Conservation (phyloP, 2,329 filamentous ascomycete species). For the Trichophyton simii region DNA sequence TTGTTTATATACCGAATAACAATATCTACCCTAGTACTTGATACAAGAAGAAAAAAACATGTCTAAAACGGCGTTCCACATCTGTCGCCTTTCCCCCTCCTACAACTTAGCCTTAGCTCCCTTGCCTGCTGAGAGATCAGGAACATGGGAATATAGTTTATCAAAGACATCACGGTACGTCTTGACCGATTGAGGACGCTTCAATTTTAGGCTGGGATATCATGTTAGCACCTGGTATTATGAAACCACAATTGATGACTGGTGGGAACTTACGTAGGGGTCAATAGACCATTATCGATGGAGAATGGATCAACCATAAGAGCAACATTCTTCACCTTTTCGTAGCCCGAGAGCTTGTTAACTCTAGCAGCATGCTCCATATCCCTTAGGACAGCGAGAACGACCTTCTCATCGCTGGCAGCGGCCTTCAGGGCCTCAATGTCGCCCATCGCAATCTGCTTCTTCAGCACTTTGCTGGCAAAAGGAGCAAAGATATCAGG, state of each 20-base stretch:
- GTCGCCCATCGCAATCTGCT: constrained; percentile 52
- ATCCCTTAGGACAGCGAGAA: constrained; percentile 62
- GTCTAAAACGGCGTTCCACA: background rate
- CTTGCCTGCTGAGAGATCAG: constrained; percentile 21
- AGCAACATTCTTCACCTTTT: constrained; percentile 62
- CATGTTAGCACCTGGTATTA: constrained; percentile 4
- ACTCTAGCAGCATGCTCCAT: constrained; percentile 66
- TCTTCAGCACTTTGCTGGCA: constrained; percentile 62
- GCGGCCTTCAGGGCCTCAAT: constrained; percentile 54
- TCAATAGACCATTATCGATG: constrained; percentile 73
- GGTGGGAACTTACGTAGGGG: constrained; percentile 34
- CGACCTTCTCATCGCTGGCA: constrained; percentile 55
- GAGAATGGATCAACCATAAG: constrained; percentile 81
- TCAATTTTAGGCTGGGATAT: constrained; percentile 51
- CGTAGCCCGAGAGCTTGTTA: constrained; percentile 84
- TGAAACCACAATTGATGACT: background rate
- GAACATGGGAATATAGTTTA: constrained; percentile 47
- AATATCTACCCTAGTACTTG: background rate
- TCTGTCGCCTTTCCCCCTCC: constrained; percentile 4
- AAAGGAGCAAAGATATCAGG: constrained; percentile 72
- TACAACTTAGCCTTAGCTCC: constrained; percentile 30
- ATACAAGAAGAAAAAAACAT: background rate
- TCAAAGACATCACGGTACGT: constrained; percentile 46
- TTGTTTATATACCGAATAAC: background rate
- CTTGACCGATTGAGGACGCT: constrained; percentile 56